Base-by-base conservation (phyloP, 2,329 filamentous ascomycete species). In the Fonsecaea pedrosoi region DNA sequence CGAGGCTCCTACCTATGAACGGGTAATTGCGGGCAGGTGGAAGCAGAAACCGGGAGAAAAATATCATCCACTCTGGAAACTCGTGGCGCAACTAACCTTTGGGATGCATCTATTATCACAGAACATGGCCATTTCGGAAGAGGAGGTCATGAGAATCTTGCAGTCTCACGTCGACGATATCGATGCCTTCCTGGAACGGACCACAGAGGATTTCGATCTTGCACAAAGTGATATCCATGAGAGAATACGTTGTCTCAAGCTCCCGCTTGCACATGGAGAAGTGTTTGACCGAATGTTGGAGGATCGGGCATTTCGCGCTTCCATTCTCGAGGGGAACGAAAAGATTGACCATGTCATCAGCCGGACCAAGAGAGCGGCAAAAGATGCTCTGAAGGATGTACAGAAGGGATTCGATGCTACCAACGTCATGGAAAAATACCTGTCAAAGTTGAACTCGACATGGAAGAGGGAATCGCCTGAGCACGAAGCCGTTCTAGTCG, bases 151-250 rank as follows among this genome's bases (percentile, higher is more conserved):
- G 70, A 89, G 86, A 70, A 98, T 98, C 61, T 83, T 98, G 64
- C 92, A 97, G 75, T 89, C 87, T 13, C 94, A 98, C 77, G 95
- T 98, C 68, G 92, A 97, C 75, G 94, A 98, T 78, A 87, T 98
- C 35, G 95, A 98, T 78, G 89, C 90, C 73, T 97, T 97, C 74
- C 82, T 98, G 38, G 92, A 96, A 77, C 88, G 91, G 18, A 91
- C 92, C 0, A 87, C 92, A 53, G 93, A 96, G 73, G 94, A 97
- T 76, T 88, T 97, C 60, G 86, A 90, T 54, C 82, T 93, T 60
- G 92, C 93, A 4, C 86, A 89, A 54, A 83, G 87, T 67, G 95
- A 98, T 76, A 88, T 98, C 70, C 86, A 87, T 63, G 90, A 92
- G 69, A 88, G 94, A 30, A 89, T 96, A 68, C 89, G 90, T 66